Evolutionary conservation across 1,284 basidiomycete species (phyloP).

Genomic region (Cutaneotrichosporon sp.): DNA sequence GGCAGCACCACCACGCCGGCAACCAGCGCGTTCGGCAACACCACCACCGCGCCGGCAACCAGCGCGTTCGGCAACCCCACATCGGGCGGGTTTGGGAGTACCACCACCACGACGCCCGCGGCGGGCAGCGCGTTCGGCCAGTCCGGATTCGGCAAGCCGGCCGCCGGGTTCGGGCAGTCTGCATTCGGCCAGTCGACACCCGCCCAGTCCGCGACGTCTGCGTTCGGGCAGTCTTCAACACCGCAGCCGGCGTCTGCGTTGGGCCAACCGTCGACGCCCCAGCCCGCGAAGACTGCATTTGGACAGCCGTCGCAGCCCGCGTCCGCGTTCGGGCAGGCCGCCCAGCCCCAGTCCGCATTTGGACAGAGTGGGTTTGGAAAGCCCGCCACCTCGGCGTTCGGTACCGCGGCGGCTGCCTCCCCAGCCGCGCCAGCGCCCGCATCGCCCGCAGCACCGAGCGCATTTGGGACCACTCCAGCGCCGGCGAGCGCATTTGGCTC

Average conservation of each 20-base stretch:
- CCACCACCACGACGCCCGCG: background rate
- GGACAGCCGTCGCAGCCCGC: background rate
- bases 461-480: background rate
- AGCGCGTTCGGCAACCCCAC: background rate
- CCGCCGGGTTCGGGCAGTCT: conserved; percentile 4
- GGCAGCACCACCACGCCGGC: background rate
- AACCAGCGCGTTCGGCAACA: background rate
- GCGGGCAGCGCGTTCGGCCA: conserved; percentile 7
- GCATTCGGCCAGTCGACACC: background rate
- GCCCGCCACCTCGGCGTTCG: conserved; percentile 36
- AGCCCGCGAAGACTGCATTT: background rate
- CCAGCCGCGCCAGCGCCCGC: background rate
- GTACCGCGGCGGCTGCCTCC: conserved; percentile 8
- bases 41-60: background rate
- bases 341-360: no score
- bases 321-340: no score
- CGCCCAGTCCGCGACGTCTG: background rate
- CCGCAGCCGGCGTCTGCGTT: conserved; percentile 8
- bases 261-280: background rate
- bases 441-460: background rate
- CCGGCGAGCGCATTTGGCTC: background rate
- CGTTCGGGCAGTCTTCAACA: background rate
- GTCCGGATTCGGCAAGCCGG: conserved; percentile 3
- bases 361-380: conserved; percentile 12
- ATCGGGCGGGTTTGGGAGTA: conserved; percentile 5